Conservation (phyloP, 495 filamentous ascomycete species). For the Pyrenopolyporus hunteri region DNA sequence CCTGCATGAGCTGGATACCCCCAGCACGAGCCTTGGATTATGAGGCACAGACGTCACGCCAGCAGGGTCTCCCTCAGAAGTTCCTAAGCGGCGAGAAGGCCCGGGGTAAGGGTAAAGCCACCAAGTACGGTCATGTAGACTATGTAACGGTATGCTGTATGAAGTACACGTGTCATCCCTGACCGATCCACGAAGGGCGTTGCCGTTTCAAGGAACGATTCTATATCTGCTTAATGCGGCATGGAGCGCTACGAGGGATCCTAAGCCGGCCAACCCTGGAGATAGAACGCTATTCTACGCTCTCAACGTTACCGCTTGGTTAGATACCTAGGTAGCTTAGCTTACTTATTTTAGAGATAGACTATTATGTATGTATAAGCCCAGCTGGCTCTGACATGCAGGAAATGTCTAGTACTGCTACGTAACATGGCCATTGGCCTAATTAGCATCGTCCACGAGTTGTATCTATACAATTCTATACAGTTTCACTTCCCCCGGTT, state of each 20-base stretch:
- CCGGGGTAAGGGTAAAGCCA: conserved; percentile 14
- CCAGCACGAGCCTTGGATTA: conserved; percentile 4
- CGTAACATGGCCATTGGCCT: no score
- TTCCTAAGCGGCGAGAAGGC: background rate
- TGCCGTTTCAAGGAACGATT: conserved; percentile 4
- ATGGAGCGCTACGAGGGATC: background rate
- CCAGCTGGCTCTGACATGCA: background rate
- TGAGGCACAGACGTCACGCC: conserved; percentile 18
- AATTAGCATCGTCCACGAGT: no score
- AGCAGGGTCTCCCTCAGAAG: background rate
- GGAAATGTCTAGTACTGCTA: no score
- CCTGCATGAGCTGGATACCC: conserved; percentile 24
- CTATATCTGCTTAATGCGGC: background rate
- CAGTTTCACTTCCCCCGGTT: background rate
- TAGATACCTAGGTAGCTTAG: no score
- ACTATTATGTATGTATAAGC: background rate
- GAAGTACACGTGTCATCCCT: conserved; percentile 5
- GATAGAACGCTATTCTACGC: no score
- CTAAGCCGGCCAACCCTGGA: background rate
- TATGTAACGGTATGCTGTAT: conserved; percentile 2
- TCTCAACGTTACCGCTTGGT: no score
- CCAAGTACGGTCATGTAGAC: background rate
- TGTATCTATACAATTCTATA: background rate
- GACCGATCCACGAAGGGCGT: conserved; percentile 15
- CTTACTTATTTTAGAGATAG: background rate